Evolutionary conservation across 495 filamentous ascomycete genomes (phyloP).

Genomic region (Penicillium coffeae): DNA sequence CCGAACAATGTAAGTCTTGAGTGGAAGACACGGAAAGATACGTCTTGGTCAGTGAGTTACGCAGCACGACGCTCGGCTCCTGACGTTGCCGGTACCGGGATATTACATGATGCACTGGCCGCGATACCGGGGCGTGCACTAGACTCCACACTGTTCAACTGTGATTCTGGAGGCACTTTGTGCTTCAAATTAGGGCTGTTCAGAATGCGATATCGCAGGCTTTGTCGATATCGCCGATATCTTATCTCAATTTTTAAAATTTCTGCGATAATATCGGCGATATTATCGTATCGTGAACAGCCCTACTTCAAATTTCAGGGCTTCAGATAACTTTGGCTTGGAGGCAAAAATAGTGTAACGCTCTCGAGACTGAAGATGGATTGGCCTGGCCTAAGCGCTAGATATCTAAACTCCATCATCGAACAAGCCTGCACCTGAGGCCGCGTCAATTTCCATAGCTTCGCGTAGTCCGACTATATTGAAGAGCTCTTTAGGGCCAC

Average conservation of each 20-base stretch:
- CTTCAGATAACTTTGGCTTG: neutral
- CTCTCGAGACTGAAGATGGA: too few relatives aligned
- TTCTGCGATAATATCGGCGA: too few relatives aligned
- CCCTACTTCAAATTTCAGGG: neutral
- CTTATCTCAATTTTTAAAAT: too few relatives aligned
- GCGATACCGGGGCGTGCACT: neutral
- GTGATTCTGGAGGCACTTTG: too few relatives aligned
- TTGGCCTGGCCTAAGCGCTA: too few relatives aligned
- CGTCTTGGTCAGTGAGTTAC: neutral
- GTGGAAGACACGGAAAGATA: too few relatives aligned
- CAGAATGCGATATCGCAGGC: neutral
- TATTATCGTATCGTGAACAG: too few relatives aligned
- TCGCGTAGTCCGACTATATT: constrained; percentile 11
- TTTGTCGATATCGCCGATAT: too few relatives aligned
- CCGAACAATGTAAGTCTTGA: too few relatives aligned
- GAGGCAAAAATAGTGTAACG: too few relatives aligned
- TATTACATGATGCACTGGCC: neutral
- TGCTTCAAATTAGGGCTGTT: neutral
- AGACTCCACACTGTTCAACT: neutral
- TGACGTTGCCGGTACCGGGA: neutral
- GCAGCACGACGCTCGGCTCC: neutral
- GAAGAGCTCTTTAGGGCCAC: constrained; percentile 7
- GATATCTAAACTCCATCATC: neutral
- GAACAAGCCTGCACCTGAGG: constrained; percentile 6
- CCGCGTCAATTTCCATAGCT: constrained; percentile 7